Percentiles rank a stretch among this genome's conserved stretches.
Conservation (phyloP, 768 basidiomycete genomes). For the Russula sp. region DNA sequence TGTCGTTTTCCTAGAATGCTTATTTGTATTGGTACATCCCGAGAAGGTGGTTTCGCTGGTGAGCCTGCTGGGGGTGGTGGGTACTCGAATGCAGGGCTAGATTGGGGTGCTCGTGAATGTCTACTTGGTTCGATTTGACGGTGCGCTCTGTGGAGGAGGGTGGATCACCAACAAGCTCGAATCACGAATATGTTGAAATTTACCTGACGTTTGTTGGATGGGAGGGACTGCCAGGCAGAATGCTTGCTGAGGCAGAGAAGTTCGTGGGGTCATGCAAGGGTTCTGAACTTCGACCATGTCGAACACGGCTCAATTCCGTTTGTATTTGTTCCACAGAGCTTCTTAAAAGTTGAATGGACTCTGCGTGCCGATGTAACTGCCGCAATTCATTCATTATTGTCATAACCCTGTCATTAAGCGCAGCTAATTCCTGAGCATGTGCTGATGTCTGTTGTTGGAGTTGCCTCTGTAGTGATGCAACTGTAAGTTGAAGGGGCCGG, state of each 20-base stretch:
- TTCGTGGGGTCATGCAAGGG: slow-evolving; percentile 13
- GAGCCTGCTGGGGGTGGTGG: slow-evolving; percentile 20
- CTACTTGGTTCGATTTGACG: slow-evolving; percentile 9
- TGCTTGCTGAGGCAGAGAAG: slow-evolving; percentile 4
- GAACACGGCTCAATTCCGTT: slow-evolving; percentile 15
- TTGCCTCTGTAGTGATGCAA: slow-evolving; percentile 17
- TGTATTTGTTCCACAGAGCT: slow-evolving; percentile 17
- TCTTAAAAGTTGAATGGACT: slow-evolving; percentile 17
- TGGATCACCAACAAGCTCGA: neutral
- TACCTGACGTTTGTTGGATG: slow-evolving; percentile 8
- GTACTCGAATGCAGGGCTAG: slow-evolving; percentile 20
- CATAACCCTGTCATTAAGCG: slow-evolving; percentile 13
- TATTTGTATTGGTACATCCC: slow-evolving; percentile 34
- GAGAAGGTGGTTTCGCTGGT: slow-evolving; percentile 17
- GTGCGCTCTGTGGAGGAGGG: neutral
- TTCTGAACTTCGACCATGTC: slow-evolving; percentile 3
- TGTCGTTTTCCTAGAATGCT: slow-evolving; percentile 59
- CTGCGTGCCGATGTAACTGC: slow-evolving; percentile 16
- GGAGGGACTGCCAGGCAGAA: slow-evolving; percentile 5
- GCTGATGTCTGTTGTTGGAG: slow-evolving; percentile 16
- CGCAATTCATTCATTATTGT: slow-evolving; percentile 15
- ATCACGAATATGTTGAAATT: neutral
- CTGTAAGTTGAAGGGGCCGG: slow-evolving; percentile 14
- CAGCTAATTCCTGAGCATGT: slow-evolving; percentile 15
- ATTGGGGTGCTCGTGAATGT: neutral